Base-by-base conservation (phyloP, 2,329 filamentous ascomycete species). In the Beauveria sp. region DNA sequence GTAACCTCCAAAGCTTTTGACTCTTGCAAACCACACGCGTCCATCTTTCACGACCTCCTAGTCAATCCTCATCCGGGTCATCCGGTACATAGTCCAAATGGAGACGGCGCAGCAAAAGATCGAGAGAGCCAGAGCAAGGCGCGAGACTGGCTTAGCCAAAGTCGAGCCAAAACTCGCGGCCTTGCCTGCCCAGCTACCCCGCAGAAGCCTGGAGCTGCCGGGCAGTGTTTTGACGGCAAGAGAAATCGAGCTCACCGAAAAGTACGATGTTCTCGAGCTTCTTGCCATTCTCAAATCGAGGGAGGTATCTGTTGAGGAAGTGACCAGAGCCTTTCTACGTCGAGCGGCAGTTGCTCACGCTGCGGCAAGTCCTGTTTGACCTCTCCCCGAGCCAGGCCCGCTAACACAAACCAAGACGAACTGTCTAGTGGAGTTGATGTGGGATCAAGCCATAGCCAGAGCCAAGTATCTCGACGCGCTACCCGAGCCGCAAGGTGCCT, bases 401-500 rank as follows among this genome's bases (percentile, higher is more conserved):
- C 58, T 63, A 22, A 63, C 50, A 20, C 12, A 16, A 10, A 28
- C 28, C 18, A 46, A 70, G 72, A 73, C 70, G 0, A 73, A 74
- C 43, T 74, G 72, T 50, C 55, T 74, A 14, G 70, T 69, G 2
- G 70, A 70, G 28, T 65, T 74, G 4, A 65, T 74, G 59, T 73
- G 71, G 71, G 71, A 74, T 50, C 61, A 72, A n/a, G 72, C 72
- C 1, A 70, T 74, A 14, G 64, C 66, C 43, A 67, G 72, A 1
- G 72, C 72, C 4, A 69, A 65, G 52, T 59, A 71, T 18, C 70
- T 74, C 1, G 72, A 74, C 63, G 67, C 71, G 0, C 61, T 73
- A 8, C 70, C 71, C 0, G 71, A 73, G 16, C 70, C 72, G 0
- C 67, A 66, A 51, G 72, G 72, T 10, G 64, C 66, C 20, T 67